phyloP scores from a whole-genome alignment of 768 basidiomycete genomes.

The Suillus lakei region DNA sequence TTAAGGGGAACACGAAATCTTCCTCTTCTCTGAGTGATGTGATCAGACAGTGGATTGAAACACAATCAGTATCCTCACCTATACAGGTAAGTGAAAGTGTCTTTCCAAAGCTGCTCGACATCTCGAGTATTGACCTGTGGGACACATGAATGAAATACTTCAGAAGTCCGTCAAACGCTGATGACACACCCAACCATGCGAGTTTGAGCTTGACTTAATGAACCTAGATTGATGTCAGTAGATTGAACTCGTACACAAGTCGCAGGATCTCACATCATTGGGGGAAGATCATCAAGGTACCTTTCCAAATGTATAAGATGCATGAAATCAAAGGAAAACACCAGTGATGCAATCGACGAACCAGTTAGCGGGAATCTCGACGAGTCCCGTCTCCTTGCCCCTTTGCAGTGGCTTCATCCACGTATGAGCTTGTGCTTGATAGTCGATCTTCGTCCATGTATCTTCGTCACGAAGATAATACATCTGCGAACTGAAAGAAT shows the following conservation, averaged over 20 bases:
- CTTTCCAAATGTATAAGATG: conserved; percentile 27
- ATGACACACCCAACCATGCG: conserved; percentile 66
- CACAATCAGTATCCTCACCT: conserved; percentile 36
- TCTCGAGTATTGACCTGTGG: conserved; percentile 63
- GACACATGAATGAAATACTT: not conserved
- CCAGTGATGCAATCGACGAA: conserved; percentile 25
- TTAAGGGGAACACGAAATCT: conserved; percentile 74
- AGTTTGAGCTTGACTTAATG: conserved; percentile 67
- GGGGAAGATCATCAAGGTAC: conserved; percentile 76
- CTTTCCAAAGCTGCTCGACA: conserved; percentile 78
- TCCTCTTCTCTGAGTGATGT: conserved; percentile 54
- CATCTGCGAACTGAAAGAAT: conserved; percentile 53
- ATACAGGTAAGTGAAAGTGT: conserved; percentile 72
- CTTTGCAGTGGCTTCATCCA: conserved; percentile 79
- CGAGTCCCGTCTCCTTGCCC: conserved; percentile 66
- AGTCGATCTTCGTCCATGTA: conserved; percentile 75
- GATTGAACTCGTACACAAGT: conserved; percentile 3
- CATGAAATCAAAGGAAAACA: not conserved
- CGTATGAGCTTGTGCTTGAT: conserved; percentile 54
- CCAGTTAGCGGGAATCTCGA: conserved; percentile 76
- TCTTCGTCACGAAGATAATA: conserved; percentile 74
- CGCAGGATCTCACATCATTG: conserved; percentile 58
- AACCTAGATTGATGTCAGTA: conserved; percentile 49
- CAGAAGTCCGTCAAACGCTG: not conserved
- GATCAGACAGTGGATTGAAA: not conserved